Evolutionary conservation across 1,139 yeast species (phyloP), one percentile per base, ranked within the genome.

Genomic region (Spencermartinsiella ligniputridi): DNA sequence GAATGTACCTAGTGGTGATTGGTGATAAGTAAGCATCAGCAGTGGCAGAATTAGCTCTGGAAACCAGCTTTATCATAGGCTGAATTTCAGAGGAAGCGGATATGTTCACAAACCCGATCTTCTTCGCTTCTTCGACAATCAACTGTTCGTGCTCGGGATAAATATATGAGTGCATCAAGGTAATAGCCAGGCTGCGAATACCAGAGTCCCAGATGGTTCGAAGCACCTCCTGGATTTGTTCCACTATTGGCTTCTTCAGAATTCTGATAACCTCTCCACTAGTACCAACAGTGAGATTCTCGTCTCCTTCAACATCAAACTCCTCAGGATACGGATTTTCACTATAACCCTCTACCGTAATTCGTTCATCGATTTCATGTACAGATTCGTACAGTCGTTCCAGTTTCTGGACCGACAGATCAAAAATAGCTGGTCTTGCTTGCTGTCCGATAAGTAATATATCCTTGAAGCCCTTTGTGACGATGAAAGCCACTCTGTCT

Each of bases 1-100:
- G 62, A 36, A 84, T 68, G 58, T 84, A 84, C 27, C 76, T 71
- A 47, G 76, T 71, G 40, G 84, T 80, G 40, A 80, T 83, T 1
- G 94, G 94, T 2, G 90, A 82, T 48, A 85, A 64, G 58, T 84
- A 84, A 1, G 92, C 87, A 64, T 85, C 92, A 1, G 86, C 88
- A 16, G 80, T 77, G 2, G 87, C 74, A 13, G 89, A 81, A 52
- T 82, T 82, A 1, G 88, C 85, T 48, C 94, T 69, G 12, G 84
- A 76, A 21, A 84, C 78, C 35, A 78, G 73, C 58, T 83, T 83
- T 52, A 84, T 81, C 83, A 83, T 81, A 8, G 94, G 90, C 40
- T 82, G 77, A 18, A 83, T 69, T 52, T 78, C 74, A 21, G 79
- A 76, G 0, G 90, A 82, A 16, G 83, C 69, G 0, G 90, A 81